Percentiles rank a stretch among this genome's conserved stretches.
Conservation (phyloP, 2,329 filamentous ascomycete species). For the Ophiosphaerella korrae region DNA sequence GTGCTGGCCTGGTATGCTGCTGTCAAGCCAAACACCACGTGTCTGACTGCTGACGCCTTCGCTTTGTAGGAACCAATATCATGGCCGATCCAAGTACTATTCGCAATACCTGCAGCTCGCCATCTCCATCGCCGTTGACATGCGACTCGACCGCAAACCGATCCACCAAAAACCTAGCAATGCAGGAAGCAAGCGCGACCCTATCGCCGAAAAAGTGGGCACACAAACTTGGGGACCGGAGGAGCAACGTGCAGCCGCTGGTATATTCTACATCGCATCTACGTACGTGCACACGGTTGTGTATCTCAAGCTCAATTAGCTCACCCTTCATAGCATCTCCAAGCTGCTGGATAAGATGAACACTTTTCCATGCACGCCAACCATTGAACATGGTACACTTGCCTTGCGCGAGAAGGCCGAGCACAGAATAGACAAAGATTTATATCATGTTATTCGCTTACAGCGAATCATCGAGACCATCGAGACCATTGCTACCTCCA, state of each 20-base stretch:
- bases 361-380: constrained; percentile 41
- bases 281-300: constrained; percentile 34
- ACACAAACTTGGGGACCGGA: constrained; percentile 42
- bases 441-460: constrained; percentile 46
- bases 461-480: constrained; percentile 48
- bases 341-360: constrained; percentile 47
- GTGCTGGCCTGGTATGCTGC: constrained; percentile 33
- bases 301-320: not conserved
- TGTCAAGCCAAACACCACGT: not conserved
- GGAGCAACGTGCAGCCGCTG: constrained; percentile 52
- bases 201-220: constrained; percentile 19
- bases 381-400: constrained; percentile 47
- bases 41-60: constrained; percentile 2
- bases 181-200: constrained; percentile 29
- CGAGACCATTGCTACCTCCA: constrained; percentile 29
- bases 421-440: constrained; percentile 42
- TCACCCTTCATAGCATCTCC: constrained; percentile 37
- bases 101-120: constrained; percentile 39
- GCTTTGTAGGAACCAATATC: constrained; percentile 36
- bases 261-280: constrained; percentile 52
- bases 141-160: constrained; percentile 35
- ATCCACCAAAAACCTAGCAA: constrained; percentile 19
- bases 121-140: constrained; percentile 38
- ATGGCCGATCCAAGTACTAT: constrained; percentile 34
- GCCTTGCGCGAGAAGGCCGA: constrained; percentile 40